Percentiles rank a stretch among this genome's conserved stretches.
Evolutionary conservation across 139 green algal genomes (phyloP).

Genomic region (Micromonas commoda): DNA sequence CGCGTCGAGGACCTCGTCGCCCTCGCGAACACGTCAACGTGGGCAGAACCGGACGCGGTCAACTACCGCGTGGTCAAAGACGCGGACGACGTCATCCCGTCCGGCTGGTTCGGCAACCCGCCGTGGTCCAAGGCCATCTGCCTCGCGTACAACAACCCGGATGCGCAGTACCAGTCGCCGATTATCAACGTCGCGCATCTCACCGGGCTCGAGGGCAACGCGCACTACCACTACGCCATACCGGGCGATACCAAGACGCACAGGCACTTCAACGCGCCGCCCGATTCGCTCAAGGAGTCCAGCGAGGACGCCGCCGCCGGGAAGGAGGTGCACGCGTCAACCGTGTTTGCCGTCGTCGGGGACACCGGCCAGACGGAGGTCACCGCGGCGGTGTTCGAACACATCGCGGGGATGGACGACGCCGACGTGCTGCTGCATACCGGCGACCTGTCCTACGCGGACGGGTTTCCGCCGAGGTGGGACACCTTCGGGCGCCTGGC

Average conservation of each 20-base stretch:
- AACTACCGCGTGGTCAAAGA: slow-evolving; percentile 1
- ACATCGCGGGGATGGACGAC: slow-evolving; percentile 39
- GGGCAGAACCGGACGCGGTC: background rate
- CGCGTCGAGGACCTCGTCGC: background rate
- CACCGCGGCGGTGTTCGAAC: slow-evolving; percentile 54
- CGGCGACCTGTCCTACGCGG: slow-evolving; percentile 74
- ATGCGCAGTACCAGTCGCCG: slow-evolving; percentile 11
- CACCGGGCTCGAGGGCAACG: background rate
- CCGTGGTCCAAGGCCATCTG: slow-evolving; percentile 13
- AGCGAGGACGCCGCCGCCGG: background rate
- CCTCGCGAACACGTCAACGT: slow-evolving; percentile 19
- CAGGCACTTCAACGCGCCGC: background rate
- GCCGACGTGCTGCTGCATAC: slow-evolving; percentile 50
- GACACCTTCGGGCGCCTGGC: slow-evolving; percentile 62
- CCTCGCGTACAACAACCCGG: slow-evolving; percentile 8
- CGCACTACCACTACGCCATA: background rate
- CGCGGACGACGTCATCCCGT: slow-evolving; percentile 13
- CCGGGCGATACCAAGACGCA: background rate
- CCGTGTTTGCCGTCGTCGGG: slow-evolving; percentile 48
- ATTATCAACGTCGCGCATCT: slow-evolving; percentile 4
- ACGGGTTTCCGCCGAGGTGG: slow-evolving; percentile 72
- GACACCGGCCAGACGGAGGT: slow-evolving; percentile 73
- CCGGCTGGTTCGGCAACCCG: background rate
- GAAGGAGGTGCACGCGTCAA: background rate
- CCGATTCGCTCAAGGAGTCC: background rate